Evolutionary conservation across 1,284 basidiomycete species (phyloP), one percentile per base, ranked within the genome.

Genomic region (Trametes versicolor): DNA sequence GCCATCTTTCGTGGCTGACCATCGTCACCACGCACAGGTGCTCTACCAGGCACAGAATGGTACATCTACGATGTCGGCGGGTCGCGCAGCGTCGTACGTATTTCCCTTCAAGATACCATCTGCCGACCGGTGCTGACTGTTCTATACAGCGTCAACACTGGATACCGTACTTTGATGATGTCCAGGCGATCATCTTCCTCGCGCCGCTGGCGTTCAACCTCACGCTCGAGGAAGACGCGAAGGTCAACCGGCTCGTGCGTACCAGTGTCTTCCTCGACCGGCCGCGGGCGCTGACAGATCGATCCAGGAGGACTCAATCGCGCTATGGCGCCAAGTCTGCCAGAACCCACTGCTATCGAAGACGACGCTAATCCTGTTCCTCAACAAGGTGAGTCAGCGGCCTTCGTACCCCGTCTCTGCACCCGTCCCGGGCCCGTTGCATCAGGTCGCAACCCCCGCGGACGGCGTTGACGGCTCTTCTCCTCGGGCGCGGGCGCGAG

Each of bases 21-120:
- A 25, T 29, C 48, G 19, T 17, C 2, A 13, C 41, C 2, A 10
- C 19, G 7, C 45, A 21, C 62, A 67, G 72, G 78, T n/a, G 70
- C 66, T 32, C 56, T 67, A 34, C 66, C 71, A 23, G 76, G 78
- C 7, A 84, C 84, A 75, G 85, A 87, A 73, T 89, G 87, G 87
- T 80, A 83, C 36, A 86, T 90, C 63, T 90, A 85, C 75, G 88
- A 90, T 66, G 88, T 90, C 49, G 87, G 87, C 51, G 87, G 87
- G 15, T 86, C 84, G 65, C 81, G 86, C 55, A 86, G 84, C 51
- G 76, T 77, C 73, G 86, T 87, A 45, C 54, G 71, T 72, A 13
- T 55, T 52, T 43, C 25, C 19, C 34, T 27, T 39, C 23, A 34
- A 41, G 43, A 34, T 36, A 7, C 27, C 47, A 19, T 15, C 47